phyloP scores from a whole-genome alignment of 306 rosid genomes.

The Canavalia ensiformis region DNA sequence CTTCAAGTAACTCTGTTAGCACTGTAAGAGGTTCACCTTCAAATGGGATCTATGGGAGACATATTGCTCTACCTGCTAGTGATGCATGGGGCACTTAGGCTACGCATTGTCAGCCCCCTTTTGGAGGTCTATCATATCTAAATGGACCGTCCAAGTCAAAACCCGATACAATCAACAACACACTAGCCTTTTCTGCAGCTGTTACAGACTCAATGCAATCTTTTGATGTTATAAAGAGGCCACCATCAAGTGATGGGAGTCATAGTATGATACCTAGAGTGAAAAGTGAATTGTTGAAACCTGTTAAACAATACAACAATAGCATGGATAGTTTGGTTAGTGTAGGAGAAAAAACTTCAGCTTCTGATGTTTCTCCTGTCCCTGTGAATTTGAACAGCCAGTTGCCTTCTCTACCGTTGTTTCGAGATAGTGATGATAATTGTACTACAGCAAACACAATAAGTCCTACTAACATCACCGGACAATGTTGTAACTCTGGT shows the following conservation, averaged over 20 bases:
- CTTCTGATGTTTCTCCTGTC: constrained; percentile 55
- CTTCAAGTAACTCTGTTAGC: constrained; percentile 61
- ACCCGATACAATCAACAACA: constrained; percentile 58
- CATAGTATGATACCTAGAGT: constrained; percentile 47
- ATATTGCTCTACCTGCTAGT: constrained; percentile 73
- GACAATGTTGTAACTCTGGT: constrained; percentile 53
- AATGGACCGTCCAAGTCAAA: constrained; percentile 68
- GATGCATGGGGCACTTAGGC: constrained; percentile 55
- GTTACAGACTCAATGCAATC: constrained; percentile 57
- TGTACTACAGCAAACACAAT: constrained; percentile 46
- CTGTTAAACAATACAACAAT: constrained; percentile 51
- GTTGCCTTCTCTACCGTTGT: constrained; percentile 53
- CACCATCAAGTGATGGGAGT: constrained; percentile 57
- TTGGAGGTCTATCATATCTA: constrained; percentile 53
- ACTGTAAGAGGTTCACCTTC: constrained; percentile 72
- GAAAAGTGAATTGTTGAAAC: constrained; percentile 55
- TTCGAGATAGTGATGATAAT: constrained; percentile 55
- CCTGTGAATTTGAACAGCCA: constrained; percentile 54
- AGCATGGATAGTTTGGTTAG: constrained; percentile 53
- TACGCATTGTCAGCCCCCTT: constrained; percentile 62
- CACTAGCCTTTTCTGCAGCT: constrained; percentile 61
- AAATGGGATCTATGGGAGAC: constrained; percentile 68
- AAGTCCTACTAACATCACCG: constrained; percentile 45
- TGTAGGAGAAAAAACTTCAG: constrained; percentile 52
- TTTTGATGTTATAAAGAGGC: constrained; percentile 58